Conservation (phyloP, 2,329 filamentous ascomycete species). For the Bipolaris cookei region DNA sequence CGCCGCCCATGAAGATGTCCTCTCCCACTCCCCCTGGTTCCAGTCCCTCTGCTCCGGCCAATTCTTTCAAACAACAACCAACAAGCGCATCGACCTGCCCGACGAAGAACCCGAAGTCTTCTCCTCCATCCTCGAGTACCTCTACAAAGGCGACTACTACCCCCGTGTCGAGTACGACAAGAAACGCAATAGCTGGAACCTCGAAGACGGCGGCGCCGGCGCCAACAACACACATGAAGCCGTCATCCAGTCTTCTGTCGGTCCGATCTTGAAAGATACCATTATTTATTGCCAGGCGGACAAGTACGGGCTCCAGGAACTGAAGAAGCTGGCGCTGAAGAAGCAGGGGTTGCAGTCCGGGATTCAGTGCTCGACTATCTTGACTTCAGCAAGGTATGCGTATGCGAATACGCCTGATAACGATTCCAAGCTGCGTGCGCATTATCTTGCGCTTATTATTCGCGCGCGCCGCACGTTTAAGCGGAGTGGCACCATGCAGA, state of each 20-base stretch:
- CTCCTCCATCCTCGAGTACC: constrained; percentile 85
- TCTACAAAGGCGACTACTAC: constrained; percentile 94
- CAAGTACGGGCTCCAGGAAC: constrained; percentile 80
- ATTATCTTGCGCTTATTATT: constrained; percentile 92
- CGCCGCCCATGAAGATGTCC: constrained; percentile 86
- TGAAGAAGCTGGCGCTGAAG: constrained; percentile 82
- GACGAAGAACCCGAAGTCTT: constrained; percentile 91
- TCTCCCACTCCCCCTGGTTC: constrained; percentile 81
- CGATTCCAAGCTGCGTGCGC: constrained; percentile 87
- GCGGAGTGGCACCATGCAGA: constrained; percentile 91
- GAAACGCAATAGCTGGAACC: constrained; percentile 77
- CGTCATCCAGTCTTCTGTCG: constrained; percentile 66
- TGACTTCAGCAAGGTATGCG: constrained; percentile 85
- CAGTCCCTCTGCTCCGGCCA: constrained; percentile 66
- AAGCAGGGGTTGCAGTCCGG: constrained; percentile 90
- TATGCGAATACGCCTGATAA: constrained; percentile 88
- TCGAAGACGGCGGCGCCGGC: constrained; percentile 66
- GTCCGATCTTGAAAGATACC: constrained; percentile 82
- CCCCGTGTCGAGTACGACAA: constrained; percentile 84
- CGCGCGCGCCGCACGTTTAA: constrained; percentile 88
- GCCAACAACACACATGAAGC: constrained; percentile 50
- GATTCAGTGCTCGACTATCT: constrained; percentile 82
- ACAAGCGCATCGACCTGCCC: constrained; percentile 78
- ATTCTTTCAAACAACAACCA: constrained; percentile 62
- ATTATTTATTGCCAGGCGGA: constrained; percentile 89